Conservation (phyloP, 192 early-diverging fungal genomes). For the Backusella sp. region DNA sequence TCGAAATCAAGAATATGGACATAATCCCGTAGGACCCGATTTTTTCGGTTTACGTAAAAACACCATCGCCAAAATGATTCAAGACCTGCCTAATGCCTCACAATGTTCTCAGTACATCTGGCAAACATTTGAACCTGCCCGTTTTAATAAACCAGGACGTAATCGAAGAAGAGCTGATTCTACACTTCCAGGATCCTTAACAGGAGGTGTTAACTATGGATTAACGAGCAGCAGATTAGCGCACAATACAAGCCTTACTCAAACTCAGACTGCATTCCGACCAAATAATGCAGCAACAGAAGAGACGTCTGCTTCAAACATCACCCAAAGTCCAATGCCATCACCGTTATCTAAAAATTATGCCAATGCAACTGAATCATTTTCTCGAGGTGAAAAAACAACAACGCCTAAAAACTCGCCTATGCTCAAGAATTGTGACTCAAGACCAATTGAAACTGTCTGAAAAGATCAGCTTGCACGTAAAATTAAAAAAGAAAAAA, state of each 20-base stretch:
- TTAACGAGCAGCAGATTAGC: slow-evolving; percentile 20
- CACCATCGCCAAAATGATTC: slow-evolving; percentile 85
- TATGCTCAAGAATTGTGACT: slow-evolving; percentile 4
- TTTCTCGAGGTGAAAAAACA: neutral
- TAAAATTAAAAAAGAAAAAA: neutral
- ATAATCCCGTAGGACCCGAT: slow-evolving; percentile 85
- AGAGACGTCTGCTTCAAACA: neutral
- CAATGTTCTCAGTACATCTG: slow-evolving; percentile 71
- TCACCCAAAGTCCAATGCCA: neutral
- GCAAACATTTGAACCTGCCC: slow-evolving; percentile 59
- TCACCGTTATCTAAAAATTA: neutral
- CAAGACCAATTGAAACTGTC: slow-evolving; percentile 3
- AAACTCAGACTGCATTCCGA: neutral
- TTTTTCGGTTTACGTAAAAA: slow-evolving; percentile 88
- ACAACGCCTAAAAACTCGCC: neutral
- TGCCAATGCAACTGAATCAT: neutral
- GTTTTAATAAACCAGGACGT: slow-evolving; percentile 33
- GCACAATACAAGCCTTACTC: neutral
- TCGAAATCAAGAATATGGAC: slow-evolving; percentile 74
- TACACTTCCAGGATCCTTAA: slow-evolving; percentile 12
- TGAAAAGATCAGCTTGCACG: neutral
- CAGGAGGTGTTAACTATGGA: slow-evolving; percentile 30
- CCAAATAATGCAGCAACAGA: neutral
- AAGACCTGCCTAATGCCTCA: slow-evolving; percentile 78
- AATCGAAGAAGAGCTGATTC: slow-evolving; percentile 25